Conservation (phyloP, 2,329 filamentous ascomycete genomes). For the Camillea tinctor region DNA sequence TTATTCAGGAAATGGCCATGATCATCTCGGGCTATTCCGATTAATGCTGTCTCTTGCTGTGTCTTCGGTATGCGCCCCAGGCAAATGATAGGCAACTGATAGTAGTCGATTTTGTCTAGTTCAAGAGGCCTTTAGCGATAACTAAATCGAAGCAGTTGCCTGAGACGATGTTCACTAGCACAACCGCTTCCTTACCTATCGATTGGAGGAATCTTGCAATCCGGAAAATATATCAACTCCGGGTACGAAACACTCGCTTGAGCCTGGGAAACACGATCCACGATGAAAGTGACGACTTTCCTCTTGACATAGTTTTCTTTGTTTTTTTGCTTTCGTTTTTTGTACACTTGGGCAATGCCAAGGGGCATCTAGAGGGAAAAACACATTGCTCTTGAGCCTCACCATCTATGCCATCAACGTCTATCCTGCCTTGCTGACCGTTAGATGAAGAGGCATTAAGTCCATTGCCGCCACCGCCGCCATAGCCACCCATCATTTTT, state of each 20-base stretch:
- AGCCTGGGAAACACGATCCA: slow-evolving; percentile 8
- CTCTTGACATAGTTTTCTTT: slow-evolving; percentile 26
- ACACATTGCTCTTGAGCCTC: slow-evolving; percentile 21
- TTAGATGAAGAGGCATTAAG: slow-evolving; percentile 12
- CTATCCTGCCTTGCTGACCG: slow-evolving; percentile 23
- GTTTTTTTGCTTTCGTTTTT: slow-evolving; percentile 21
- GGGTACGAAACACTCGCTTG: not conserved
- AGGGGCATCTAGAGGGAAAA: slow-evolving; percentile 30
- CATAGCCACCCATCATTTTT: slow-evolving; percentile 17
- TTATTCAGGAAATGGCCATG: not conserved
- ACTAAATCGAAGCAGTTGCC: not conserved
- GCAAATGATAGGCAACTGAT: not conserved
- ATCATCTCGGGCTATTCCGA: not conserved
- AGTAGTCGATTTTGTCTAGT: not conserved
- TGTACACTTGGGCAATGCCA: slow-evolving; percentile 32
- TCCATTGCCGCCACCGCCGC: not conserved
- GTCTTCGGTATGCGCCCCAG: not conserved
- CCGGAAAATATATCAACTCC: not conserved
- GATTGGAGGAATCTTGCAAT: not conserved
- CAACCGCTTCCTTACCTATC: not conserved
- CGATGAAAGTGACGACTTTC: slow-evolving; percentile 19
- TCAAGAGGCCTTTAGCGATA: not conserved
- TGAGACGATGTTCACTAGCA: not conserved
- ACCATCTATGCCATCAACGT: slow-evolving; percentile 29
- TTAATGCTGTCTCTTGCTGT: not conserved